Percentiles rank a stretch among this genome's conserved stretches.
These are phyloP conservation scores for Amaranthus palmeri DNA, from an alignment of 148 eudicot species.

Conservation along the genomic window DNA sequence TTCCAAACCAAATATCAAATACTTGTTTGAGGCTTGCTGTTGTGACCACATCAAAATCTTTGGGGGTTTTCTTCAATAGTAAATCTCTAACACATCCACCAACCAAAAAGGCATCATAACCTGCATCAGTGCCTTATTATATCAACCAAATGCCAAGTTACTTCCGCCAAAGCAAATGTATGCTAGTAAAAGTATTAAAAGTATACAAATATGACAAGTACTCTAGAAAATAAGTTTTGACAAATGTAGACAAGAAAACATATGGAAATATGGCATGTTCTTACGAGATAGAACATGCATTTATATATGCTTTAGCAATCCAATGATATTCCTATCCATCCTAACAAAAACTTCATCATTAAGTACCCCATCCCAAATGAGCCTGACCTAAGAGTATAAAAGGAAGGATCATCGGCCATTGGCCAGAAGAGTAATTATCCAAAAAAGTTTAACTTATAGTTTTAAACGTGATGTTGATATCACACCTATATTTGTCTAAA, in stretches of 20 bases:
- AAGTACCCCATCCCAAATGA: background rate
- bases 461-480: too few relatives aligned
- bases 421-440: too few relatives aligned
- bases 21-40: slow-evolving; percentile 75
- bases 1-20: background rate
- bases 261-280: background rate
- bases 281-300: background rate
- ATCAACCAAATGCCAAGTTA: too few relatives aligned
- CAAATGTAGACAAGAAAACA: too few relatives aligned
- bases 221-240: too few relatives aligned
- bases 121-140: slow-evolving; percentile 31
- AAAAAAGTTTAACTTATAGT: too few relatives aligned
- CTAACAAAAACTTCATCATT: background rate
- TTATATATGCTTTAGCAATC: background rate
- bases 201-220: too few relatives aligned
- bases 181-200: background rate
- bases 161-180: background rate
- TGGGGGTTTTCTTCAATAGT: slow-evolving; percentile 65
- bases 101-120: slow-evolving; percentile 79
- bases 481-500: too few relatives aligned
- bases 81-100: slow-evolving; percentile 99
- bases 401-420: too few relatives aligned
- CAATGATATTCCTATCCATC: background rate
- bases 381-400: background rate
- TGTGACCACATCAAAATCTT: slow-evolving; percentile 92